A percentile compares a stretch with the other conserved stretches of the same genome.
These are phyloP conservation scores for Mycena capillaripes DNA, from an alignment of 768 basidiomycete species.

Conservation along the genomic window DNA sequence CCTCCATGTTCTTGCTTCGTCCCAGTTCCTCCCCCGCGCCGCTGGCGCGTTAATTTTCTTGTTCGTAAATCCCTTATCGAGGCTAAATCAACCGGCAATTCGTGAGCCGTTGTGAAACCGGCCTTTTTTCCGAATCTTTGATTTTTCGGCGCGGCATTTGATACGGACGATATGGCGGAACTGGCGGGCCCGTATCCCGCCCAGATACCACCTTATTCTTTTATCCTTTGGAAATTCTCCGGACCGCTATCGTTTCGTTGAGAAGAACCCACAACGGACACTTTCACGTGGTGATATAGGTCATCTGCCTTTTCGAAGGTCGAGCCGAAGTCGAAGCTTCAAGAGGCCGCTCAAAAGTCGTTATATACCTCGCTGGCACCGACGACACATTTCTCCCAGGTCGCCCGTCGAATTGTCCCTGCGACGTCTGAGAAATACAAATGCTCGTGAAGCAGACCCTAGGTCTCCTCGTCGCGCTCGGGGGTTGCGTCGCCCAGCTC, in stretches of 20 bases:
- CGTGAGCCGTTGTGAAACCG: too few species aligned
- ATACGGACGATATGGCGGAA: background rate
- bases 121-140: too few species aligned
- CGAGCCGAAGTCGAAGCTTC: background rate
- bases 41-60: too few species aligned
- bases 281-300: slow-evolving; percentile 25
- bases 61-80: too few species aligned
- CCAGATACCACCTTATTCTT: too few species aligned
- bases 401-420: background rate
- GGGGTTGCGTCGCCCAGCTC: slow-evolving; percentile 25
- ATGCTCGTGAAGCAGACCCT: slow-evolving; percentile 24
- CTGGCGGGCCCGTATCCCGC: background rate
- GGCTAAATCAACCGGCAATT: too few species aligned
- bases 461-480: slow-evolving; percentile 11
- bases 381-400: background rate
- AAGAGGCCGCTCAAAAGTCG: slow-evolving; percentile 2
- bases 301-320: slow-evolving; percentile 19
- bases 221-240: background rate
- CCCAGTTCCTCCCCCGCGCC: too few species aligned
- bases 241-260: slow-evolving; percentile 1
- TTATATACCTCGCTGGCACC: slow-evolving; percentile 4
- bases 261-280: background rate
- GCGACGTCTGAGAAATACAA: background rate
- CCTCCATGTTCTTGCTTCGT: too few species aligned
- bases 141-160: too few species aligned